Conservation (phyloP, 2,329 filamentous ascomycete genomes). For the Verticillium klebahnii region DNA sequence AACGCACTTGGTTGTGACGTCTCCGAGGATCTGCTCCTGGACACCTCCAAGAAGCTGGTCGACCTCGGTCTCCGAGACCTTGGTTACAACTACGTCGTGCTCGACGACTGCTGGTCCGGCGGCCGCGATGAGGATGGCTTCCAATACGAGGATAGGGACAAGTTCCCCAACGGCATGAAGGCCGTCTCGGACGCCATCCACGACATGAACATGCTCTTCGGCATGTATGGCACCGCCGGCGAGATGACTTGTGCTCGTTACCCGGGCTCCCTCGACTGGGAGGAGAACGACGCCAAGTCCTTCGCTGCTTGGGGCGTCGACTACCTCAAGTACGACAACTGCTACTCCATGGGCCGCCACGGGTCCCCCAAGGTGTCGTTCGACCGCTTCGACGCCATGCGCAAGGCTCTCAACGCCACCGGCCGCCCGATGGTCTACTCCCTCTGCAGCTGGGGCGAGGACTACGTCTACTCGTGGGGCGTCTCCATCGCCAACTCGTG, state of each 20-base stretch:
- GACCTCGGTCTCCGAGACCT: slow-evolving; percentile 17
- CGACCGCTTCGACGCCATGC: slow-evolving; percentile 15
- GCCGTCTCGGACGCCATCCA: slow-evolving; percentile 28
- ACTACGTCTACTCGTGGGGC: neutral
- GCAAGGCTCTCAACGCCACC: slow-evolving; percentile 23
- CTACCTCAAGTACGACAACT: slow-evolving; percentile 50
- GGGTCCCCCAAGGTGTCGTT: neutral
- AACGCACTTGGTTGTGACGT: slow-evolving; percentile 1
- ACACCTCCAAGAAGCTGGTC: slow-evolving; percentile 9
- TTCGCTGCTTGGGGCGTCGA: slow-evolving; percentile 49
- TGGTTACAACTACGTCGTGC: slow-evolving; percentile 20
- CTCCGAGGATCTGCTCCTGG: slow-evolving; percentile 4
- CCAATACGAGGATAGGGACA: slow-evolving; percentile 22
- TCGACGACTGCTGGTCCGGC: slow-evolving; percentile 29
- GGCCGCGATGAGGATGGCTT: slow-evolving; percentile 16
- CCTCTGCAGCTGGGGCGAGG: slow-evolving; percentile 27
- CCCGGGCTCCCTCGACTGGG: slow-evolving; percentile 34
- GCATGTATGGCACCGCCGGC: slow-evolving; percentile 35
- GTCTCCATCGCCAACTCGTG: slow-evolving; percentile 20
- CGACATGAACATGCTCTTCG: slow-evolving; percentile 28
- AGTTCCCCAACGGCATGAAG: slow-evolving; percentile 31
- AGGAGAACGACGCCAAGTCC: slow-evolving; percentile 45
- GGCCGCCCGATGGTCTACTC: slow-evolving; percentile 23
- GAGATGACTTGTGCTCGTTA: slow-evolving; percentile 38
- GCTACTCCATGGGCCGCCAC: slow-evolving; percentile 12